These are phyloP conservation scores for Hanseniaspora guilliermondii DNA, from an alignment of 805 yeast species.

Conservation along the genomic window DNA sequence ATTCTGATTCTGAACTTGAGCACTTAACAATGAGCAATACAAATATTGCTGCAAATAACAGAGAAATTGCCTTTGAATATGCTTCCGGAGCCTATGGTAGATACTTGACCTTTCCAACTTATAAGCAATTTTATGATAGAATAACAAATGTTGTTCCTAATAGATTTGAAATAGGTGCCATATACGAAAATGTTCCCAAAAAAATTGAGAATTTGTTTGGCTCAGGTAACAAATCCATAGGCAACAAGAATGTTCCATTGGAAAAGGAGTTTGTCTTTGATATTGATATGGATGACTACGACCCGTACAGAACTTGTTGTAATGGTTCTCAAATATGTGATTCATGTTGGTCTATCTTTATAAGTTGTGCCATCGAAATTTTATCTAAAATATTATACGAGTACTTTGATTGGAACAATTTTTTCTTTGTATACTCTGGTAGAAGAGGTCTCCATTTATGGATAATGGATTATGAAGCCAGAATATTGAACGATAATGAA, in stretches of 20 bases:
- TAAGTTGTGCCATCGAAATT: slow-evolving; percentile 68
- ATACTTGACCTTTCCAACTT: slow-evolving; percentile 59
- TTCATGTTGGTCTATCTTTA: slow-evolving; percentile 80
- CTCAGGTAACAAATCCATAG: slow-evolving; percentile 38
- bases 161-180: slow-evolving; percentile 91
- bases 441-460: slow-evolving; percentile 99
- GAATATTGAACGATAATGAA: slow-evolving; percentile 55
- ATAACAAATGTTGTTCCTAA: slow-evolving; percentile 67
- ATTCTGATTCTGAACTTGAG: slow-evolving; percentile 12
- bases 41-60: slow-evolving; percentile 30
- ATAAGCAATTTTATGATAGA: slow-evolving; percentile 64
- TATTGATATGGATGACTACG: slow-evolving; percentile 96
- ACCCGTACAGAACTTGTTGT: slow-evolving; percentile 87
- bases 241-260: slow-evolving; percentile 38
- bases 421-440: slow-evolving; percentile 94
- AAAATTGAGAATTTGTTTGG: slow-evolving; percentile 68
- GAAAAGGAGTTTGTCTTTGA: slow-evolving; percentile 86
- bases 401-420: slow-evolving; percentile 78
- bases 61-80: slow-evolving; percentile 89
- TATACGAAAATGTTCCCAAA: slow-evolving; percentile 76
- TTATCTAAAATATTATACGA: slow-evolving; percentile 59
- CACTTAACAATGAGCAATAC: slow-evolving; percentile 1
- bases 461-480: slow-evolving; percentile 79
- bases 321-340: slow-evolving; percentile 69
- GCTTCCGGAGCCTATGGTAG: slow-evolving; percentile 82